These are phyloP conservation scores for Podospora pseudopauciseta DNA, from an alignment of 495 filamentous ascomycete genomes.

Conservation along the genomic window DNA sequence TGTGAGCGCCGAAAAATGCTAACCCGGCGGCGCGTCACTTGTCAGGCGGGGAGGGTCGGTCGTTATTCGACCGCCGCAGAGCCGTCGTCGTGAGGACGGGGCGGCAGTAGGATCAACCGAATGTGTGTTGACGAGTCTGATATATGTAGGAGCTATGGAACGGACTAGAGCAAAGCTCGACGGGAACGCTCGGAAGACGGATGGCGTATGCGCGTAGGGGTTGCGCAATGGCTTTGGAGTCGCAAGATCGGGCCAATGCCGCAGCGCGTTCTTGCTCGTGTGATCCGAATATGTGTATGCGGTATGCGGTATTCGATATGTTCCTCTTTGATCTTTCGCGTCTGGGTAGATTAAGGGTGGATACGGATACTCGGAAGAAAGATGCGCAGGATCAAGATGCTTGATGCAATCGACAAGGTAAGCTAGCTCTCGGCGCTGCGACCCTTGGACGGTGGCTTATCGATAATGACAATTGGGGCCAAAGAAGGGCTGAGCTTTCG, in stretches of 20 bases:
- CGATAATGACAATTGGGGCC: not conserved
- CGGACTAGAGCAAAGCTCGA: not conserved
- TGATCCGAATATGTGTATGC: not conserved
- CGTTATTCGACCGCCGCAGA: conserved; percentile 6
- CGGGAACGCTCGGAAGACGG: not conserved
- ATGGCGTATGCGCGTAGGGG: conserved; percentile 10
- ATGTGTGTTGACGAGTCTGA: not conserved
- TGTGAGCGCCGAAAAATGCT: conserved; percentile 21
- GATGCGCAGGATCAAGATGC: not conserved
- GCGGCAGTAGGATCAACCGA: not conserved
- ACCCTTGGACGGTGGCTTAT: not conserved
- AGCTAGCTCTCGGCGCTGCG: not conserved
- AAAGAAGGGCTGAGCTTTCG: not conserved
- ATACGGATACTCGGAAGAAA: not conserved
- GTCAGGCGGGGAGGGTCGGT: conserved; percentile 14
- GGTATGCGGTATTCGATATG: not conserved
- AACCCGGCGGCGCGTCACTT: conserved; percentile 18
- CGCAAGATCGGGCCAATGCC: not conserved
- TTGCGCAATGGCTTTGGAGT: conserved; percentile 6
- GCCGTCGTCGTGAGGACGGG: not conserved
- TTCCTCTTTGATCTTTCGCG: not conserved
- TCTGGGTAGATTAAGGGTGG: not conserved
- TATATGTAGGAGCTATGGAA: not conserved
- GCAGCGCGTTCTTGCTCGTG: not conserved
- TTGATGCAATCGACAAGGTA: not conserved